A percentile compares a stretch with the other conserved stretches of the same genome.
phyloP scores from a whole-genome alignment of 2,329 filamentous ascomycete species.

The Parafenestella ontariensis region DNA sequence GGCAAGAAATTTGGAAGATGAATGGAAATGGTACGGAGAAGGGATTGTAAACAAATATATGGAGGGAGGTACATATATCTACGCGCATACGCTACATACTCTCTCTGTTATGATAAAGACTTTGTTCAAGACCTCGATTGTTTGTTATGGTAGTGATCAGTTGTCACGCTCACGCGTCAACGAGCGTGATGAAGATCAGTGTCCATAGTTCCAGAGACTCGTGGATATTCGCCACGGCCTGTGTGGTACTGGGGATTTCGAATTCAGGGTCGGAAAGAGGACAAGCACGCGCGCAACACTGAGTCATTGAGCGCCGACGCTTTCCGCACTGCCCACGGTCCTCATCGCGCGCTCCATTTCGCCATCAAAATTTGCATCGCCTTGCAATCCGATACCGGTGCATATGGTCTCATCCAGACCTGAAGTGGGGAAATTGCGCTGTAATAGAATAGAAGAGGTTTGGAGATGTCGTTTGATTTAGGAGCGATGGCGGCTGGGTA shows the following conservation, averaged over 20 bases:
- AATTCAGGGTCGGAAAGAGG: neutral
- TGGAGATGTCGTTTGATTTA: slow-evolving; percentile 10
- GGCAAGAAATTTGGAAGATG: neutral
- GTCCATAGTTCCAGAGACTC: too few relatives aligned
- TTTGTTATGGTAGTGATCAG: neutral
- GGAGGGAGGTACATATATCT: neutral
- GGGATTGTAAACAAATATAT: too few relatives aligned
- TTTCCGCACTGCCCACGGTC: slow-evolving; percentile 24
- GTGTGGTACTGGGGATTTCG: neutral
- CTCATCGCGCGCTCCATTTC: slow-evolving; percentile 16
- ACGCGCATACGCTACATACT: too few relatives aligned
- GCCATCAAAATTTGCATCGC: slow-evolving; percentile 13
- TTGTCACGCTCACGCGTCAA: too few relatives aligned
- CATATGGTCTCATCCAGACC: slow-evolving; percentile 4
- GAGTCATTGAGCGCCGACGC: slow-evolving; percentile 15
- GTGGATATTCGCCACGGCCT: too few relatives aligned
- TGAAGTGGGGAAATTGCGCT: slow-evolving; percentile 13
- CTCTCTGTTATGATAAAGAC: neutral
- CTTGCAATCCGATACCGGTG: slow-evolving; percentile 23
- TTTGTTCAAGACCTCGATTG: neutral
- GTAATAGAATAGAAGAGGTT: slow-evolving; percentile 11
- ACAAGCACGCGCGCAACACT: neutral
- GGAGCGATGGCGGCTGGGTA: slow-evolving; percentile 21
- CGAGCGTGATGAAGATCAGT: too few relatives aligned
- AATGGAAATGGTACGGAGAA: too few relatives aligned